phyloP scores from a whole-genome alignment of 768 basidiomycete species.

The Pulveroboletus sp. region DNA sequence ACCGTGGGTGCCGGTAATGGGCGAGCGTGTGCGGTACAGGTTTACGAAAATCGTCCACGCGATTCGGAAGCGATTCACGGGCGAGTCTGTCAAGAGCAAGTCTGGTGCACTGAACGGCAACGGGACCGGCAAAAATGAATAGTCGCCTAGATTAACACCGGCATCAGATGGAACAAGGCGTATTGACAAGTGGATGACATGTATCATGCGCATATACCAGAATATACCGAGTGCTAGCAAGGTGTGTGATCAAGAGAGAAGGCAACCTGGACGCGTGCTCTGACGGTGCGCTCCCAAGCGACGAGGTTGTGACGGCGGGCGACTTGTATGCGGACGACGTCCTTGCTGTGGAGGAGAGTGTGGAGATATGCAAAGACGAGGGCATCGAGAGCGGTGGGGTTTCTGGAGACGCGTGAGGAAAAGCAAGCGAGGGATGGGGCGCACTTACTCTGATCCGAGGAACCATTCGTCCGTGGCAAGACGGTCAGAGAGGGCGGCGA shows the following conservation, averaged over 20 bases:
- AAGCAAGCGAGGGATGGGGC: constrained; percentile 4
- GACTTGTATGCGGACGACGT: constrained; percentile 56
- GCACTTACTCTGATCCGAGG: constrained; percentile 67
- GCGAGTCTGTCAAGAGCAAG: constrained; percentile 17
- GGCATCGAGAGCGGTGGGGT: constrained; percentile 79
- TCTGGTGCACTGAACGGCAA: constrained; percentile 13
- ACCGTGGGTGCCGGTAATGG: neutral
- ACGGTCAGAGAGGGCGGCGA: constrained; percentile 69
- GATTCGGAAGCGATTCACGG: constrained; percentile 57
- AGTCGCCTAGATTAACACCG: constrained; percentile 9
- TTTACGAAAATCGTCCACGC: constrained; percentile 72
- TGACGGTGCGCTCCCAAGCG: constrained; percentile 74
- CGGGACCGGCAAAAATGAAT: constrained; percentile 13
- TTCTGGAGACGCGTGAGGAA: constrained; percentile 37
- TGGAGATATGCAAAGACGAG: constrained; percentile 82
- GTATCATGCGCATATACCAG: constrained; percentile 12
- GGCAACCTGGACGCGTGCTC: constrained; percentile 51
- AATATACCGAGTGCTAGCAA: constrained; percentile 16
- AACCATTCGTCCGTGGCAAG: constrained; percentile 81
- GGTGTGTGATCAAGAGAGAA: constrained; percentile 32
- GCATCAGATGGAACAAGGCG: neutral
- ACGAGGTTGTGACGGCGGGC: constrained; percentile 73
- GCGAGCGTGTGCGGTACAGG: constrained; percentile 33
- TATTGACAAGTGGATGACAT: neutral
- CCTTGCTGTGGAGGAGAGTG: constrained; percentile 49